Evolutionary conservation across 1,284 basidiomycete species (phyloP).

Genomic region (Tilletia horrida): DNA sequence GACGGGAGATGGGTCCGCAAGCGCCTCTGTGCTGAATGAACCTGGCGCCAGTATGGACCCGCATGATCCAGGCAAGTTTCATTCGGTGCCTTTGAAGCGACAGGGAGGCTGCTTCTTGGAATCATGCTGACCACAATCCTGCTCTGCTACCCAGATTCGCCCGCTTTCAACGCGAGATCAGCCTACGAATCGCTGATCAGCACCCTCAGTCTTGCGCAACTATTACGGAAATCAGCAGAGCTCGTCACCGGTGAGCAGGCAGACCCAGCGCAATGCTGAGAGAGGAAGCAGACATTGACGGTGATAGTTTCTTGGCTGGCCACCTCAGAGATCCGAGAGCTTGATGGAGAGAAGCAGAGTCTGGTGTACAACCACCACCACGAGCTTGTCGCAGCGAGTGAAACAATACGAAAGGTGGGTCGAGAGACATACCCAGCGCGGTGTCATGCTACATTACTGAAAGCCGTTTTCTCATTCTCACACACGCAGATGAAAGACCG

Average conservation of each 20-base stretch:
- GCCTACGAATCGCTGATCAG: conserved; percentile 29
- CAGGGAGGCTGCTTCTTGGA: background rate
- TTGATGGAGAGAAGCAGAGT: conserved; percentile 82
- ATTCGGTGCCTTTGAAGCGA: too few species aligned
- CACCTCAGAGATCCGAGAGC: conserved; percentile 70
- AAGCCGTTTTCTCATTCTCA: background rate
- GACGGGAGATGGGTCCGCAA: background rate
- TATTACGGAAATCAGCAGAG: conserved; percentile 35
- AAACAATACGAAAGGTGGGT: conserved; percentile 78
- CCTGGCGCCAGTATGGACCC: conserved; percentile 1
- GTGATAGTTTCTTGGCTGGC: background rate
- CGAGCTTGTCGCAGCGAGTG: conserved; percentile 83
- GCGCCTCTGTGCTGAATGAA: background rate
- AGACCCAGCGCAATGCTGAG: too few species aligned
- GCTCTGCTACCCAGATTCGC: background rate
- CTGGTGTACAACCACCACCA: conserved; percentile 92
- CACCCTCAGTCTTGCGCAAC: conserved; percentile 30
- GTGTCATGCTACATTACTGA: background rate
- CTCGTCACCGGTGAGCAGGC: conserved; percentile 29
- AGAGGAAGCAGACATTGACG: too few species aligned
- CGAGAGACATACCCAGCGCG: background rate
- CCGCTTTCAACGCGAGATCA: conserved; percentile 13
- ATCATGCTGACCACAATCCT: background rate
- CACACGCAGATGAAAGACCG: conserved; percentile 31
- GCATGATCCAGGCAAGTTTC: conserved; percentile 15